A percentile compares a stretch with the other conserved stretches of the same genome.
Evolutionary conservation across 2,329 filamentous ascomycete genomes (phyloP).

Genomic region (Xylaria sp.): DNA sequence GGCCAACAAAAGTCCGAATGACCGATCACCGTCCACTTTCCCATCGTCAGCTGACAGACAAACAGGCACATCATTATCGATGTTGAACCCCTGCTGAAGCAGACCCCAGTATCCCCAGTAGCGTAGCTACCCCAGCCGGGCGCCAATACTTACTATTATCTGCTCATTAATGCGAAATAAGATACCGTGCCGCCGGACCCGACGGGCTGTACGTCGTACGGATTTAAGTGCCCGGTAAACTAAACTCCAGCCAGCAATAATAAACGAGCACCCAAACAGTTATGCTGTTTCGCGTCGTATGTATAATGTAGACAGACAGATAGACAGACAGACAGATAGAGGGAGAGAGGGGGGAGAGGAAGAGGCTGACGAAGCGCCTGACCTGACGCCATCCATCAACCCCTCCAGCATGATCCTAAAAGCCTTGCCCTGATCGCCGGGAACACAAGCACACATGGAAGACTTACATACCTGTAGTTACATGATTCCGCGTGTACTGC

Average conservation of each 20-base stretch:
- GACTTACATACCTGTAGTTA: background rate
- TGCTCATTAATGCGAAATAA: slow-evolving; percentile 9
- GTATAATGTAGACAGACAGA: too few species aligned
- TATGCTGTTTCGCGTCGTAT: too few species aligned
- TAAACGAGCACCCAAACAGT: too few species aligned
- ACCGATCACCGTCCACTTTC: slow-evolving; percentile 16
- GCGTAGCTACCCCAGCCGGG: slow-evolving; percentile 14
- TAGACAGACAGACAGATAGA: too few species aligned
- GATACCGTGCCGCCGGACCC: slow-evolving; percentile 9
- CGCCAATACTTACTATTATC: slow-evolving; percentile 6
- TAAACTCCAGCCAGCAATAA: slow-evolving; percentile 5
- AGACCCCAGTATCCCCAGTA: slow-evolving; percentile 16
- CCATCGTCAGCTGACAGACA: slow-evolving; percentile 28
- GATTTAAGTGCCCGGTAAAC: slow-evolving; percentile 7
- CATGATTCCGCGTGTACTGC: background rate
- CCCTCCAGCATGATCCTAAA: background rate
- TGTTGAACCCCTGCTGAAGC: slow-evolving; percentile 13
- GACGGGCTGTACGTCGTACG: slow-evolving; percentile 16
- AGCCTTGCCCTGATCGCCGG: slow-evolving; percentile 13
- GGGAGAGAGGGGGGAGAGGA: too few species aligned
- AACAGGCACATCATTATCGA: slow-evolving; percentile 17
- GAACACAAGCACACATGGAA: background rate
- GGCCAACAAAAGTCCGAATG: slow-evolving; percentile 18
- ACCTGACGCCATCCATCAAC: slow-evolving; percentile 2
- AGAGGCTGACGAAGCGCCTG: slow-evolving; percentile 22